These are phyloP conservation scores for Suillus tomentosus DNA, from an alignment of 768 basidiomycete genomes.

Conservation along the genomic window DNA sequence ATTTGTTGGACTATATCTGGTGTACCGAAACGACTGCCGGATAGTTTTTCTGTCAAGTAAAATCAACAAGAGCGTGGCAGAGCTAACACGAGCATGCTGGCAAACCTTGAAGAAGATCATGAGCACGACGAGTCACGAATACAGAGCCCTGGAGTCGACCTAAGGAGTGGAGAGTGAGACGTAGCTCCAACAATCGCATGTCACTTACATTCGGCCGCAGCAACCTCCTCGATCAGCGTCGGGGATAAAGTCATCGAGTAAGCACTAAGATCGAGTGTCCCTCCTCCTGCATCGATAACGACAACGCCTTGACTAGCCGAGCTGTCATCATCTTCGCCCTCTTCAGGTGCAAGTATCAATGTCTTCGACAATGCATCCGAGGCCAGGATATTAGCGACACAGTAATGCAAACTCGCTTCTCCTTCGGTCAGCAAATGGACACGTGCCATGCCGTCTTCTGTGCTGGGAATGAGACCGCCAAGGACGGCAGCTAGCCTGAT, in stretches of 20 bases:
- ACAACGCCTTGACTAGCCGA: constrained; percentile 39
- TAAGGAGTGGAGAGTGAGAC: constrained; percentile 17
- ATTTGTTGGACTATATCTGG: constrained; percentile 39
- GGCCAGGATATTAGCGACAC: constrained; percentile 48
- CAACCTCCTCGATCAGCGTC: constrained; percentile 41
- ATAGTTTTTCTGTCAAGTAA: constrained; percentile 28
- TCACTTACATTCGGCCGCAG: constrained; percentile 36
- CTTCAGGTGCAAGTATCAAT: constrained; percentile 22
- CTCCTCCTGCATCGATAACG: constrained; percentile 54
- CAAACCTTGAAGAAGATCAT: constrained; percentile 32
- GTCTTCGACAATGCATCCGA: constrained; percentile 30
- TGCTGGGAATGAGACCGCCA: constrained; percentile 52
- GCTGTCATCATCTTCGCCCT: constrained; percentile 20
- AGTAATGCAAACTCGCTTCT: constrained; percentile 62
- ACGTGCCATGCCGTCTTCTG: constrained; percentile 39
- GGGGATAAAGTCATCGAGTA: constrained; percentile 43
- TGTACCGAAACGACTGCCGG: constrained; percentile 32
- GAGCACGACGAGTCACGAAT: constrained; percentile 38
- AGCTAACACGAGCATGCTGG: constrained; percentile 17
- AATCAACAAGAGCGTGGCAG: neutral
- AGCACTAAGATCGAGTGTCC: constrained; percentile 45
- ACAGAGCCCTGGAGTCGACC: constrained; percentile 46
- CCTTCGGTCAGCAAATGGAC: constrained; percentile 65
- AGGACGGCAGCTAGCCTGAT: constrained; percentile 55
- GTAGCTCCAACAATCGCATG: neutral